Evolutionary conservation across 306 rosid genomes (phyloP), one percentile per base, ranked within the genome.

Genomic region (Acacia melanoxylon): DNA sequence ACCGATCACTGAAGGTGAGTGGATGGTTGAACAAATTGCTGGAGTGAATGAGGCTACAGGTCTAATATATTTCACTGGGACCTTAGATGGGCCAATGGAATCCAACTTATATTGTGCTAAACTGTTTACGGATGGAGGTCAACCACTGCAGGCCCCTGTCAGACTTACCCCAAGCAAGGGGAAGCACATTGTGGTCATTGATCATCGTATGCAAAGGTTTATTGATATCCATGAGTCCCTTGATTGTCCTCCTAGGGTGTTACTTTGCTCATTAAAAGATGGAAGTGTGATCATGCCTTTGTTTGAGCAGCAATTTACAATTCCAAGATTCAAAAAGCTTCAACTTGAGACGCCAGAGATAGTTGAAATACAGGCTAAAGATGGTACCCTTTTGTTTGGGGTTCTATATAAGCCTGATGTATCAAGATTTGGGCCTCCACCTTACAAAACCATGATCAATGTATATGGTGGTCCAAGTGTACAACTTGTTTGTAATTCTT

Each of bases 1-100:
- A 73, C 91, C 97, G 67, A 86, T 93, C 73, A 95, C 99, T 6
- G 94, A 91, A 88, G 99, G 99, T 56, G 93, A 93, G 40, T 95
- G 99, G 99, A 90, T 95, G 97, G 99, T 95, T 68, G 99, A 95
- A 82, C 97, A 92, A 88, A 90, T 95, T 48, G 94, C 96, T 3
- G 99, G 99, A 24, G 88, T 95, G 81, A 92, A 95, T 33, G 98
- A 95, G 78, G 97, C 92, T 76, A 85, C 84, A 2, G 97, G 97
- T 84, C 88, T 90, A 72, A 80, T 95, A 61, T 95, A 95, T 84
- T 95, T 95, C 77, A 92, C 98, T 3, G 99, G 94, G 74, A 95
- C 98, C 80, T 86, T 87, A 27, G 97, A 93, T 17, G 90, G 99
- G 49, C 99, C 99, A 49, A 80, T 93, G 73, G 97, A 95, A 79